Evolutionary conservation across 441 rosid species (phyloP), one percentile per base, ranked within the genome.

Genomic region (Corymbia citriodora): DNA sequence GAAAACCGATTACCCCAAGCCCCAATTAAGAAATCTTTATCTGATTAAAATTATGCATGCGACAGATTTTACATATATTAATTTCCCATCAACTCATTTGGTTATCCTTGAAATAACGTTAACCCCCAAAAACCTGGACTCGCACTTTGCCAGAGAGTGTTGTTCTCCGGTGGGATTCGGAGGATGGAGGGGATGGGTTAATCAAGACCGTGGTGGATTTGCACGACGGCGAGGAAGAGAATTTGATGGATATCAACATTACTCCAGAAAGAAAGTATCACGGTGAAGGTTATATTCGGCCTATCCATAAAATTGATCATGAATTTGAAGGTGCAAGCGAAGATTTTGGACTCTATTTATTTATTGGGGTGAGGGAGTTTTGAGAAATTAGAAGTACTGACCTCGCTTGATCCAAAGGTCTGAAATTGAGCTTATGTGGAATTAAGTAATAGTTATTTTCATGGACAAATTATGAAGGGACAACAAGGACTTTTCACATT

Each of bases 151-250:
- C 45, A 59, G 92, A 61, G 63, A 87, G 59, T 29, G 65, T 45
- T 54, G 9, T 52, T 12, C 88, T 61, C 54, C 29, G 27, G 31
- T 91, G 91, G 92, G 91, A 88, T 27, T 88, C 55, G 2, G 92
- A 89, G 72, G 92, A 87, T 49, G 90, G 90, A 89, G 91, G 90
- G 70, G 92, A 91, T 15, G 88, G 79, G 88, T 52, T 92, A 57
- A 92, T 92, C 29, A 91, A 92, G 72, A 92, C 61, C 8, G 85
- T 48, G 12, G 50, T 90, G 27, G 92, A 92, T 17, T 70, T 70
- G 81, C 81, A 18, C 23, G 48, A 25, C 2, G 0, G 48, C 48
- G 8, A 70, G 14, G 81, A 70, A 10, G 81, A 70, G 48, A 2
- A 70, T 33, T 17, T 70, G 48, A 70, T 70, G 7, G 81, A 70